Evolutionary conservation across 208 protist species (phyloP).

Genomic region (Leishmania lainsoni): DNA sequence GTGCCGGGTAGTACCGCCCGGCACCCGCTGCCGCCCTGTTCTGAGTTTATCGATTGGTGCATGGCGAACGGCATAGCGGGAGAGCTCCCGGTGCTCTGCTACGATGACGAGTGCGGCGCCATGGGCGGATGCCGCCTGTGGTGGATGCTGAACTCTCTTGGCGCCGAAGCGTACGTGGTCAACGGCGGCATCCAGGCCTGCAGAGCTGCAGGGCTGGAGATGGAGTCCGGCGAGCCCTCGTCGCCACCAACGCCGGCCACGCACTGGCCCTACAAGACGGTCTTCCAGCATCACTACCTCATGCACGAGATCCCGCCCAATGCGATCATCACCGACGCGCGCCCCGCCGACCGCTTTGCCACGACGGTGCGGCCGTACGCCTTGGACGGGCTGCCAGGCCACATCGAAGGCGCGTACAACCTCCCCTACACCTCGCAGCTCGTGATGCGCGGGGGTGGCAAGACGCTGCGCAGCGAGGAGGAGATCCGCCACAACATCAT

Average conservation of each 20-base stretch:
- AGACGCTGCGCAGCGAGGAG: constrained; percentile 41
- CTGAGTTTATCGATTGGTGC: constrained; percentile 71
- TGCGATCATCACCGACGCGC: constrained; percentile 69
- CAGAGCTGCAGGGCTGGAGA: constrained; percentile 34
- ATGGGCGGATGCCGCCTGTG: constrained; percentile 81
- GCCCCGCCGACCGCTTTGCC: constrained; percentile 46
- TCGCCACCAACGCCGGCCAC: constrained; percentile 16
- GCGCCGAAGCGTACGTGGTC: constrained; percentile 84
- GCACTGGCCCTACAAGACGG: constrained; percentile 50
- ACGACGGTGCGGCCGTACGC: constrained; percentile 69
- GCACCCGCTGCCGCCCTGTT: constrained; percentile 60
- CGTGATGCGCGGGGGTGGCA: constrained; percentile 14
- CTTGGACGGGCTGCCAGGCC: constrained; percentile 61
- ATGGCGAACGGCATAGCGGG: constrained; percentile 42
- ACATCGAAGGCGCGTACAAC: constrained; percentile 75
- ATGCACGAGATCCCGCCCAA: constrained; percentile 55
- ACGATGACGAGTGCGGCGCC: constrained; percentile 80
- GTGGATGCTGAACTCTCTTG: constrained; percentile 87
- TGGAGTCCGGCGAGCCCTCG: constrained; percentile 34
- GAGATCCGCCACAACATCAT: constrained; percentile 57
- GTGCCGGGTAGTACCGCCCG: constrained; percentile 35
- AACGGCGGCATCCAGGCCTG: constrained; percentile 74
- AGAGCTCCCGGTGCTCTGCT: constrained; percentile 69
- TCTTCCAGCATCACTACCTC: constrained; percentile 37
- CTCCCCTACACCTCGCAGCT: constrained; percentile 50